Evolutionary conservation across 345 rosid genomes (phyloP).

Genomic region (Sisymbrium altissimum): DNA sequence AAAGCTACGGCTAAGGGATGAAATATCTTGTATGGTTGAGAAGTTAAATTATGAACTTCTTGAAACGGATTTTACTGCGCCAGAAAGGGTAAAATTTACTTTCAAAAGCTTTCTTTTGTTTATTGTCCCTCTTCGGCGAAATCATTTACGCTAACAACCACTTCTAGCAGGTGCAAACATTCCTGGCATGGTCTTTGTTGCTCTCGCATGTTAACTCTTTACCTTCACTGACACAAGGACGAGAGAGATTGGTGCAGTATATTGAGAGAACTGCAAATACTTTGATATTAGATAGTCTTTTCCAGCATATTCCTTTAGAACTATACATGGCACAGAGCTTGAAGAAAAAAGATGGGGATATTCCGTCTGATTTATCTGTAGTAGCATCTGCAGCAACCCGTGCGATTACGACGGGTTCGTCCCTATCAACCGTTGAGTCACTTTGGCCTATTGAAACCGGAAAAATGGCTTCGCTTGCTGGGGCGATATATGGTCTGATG

Average conservation of each 20-base stretch:
- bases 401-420: constrained; percentile 65
- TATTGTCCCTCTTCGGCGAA: neutral
- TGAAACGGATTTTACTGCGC: constrained; percentile 64
- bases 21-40: constrained; percentile 65
- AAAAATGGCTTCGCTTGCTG: constrained; percentile 79
- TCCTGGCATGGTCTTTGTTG: constrained; percentile 85
- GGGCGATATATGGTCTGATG: constrained; percentile 83
- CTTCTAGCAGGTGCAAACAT: constrained; percentile 60
- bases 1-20: constrained; percentile 57
- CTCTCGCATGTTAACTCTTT: constrained; percentile 70
- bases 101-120: constrained; percentile 4
- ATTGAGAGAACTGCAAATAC: constrained; percentile 64
- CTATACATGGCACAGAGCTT: constrained; percentile 47
- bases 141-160: constrained; percentile 10
- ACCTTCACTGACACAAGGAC: constrained; percentile 57
- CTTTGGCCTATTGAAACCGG: constrained; percentile 72
- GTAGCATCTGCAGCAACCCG: constrained; percentile 67
- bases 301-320: constrained; percentile 85
- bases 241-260: constrained; percentile 77
- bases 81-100: constrained; percentile 61
- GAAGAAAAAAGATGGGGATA: constrained; percentile 70
- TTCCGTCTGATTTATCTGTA: constrained; percentile 49
- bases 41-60: constrained; percentile 61
- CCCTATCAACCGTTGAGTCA: constrained; percentile 64
- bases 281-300: constrained; percentile 74